phyloP scores from a whole-genome alignment of 257 asterid species.

The Catharanthus roseus region DNA sequence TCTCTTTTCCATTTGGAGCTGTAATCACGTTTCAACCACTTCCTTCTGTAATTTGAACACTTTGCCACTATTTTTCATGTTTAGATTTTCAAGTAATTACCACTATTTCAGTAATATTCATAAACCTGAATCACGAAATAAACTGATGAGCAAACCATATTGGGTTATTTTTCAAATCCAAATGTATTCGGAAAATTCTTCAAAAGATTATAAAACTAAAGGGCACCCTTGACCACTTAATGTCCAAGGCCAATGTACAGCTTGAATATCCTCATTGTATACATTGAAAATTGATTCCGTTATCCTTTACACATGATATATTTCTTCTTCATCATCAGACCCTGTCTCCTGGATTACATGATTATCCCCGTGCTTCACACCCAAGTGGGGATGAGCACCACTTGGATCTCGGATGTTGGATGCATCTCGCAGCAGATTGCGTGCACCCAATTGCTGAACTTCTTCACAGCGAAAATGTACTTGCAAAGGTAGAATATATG shows the following conservation, averaged over 20 bases:
- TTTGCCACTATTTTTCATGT: no score
- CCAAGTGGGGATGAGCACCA: conserved; percentile 93
- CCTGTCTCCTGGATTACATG: conserved; percentile 93
- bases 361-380: conserved; percentile 99
- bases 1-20: background rate
- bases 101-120: background rate
- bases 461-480: conserved; percentile 51
- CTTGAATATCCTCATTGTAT: background rate
- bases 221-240: background rate
- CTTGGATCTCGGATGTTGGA: conserved; percentile 98
- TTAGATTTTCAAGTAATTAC: background rate
- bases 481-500: conserved; percentile 44
- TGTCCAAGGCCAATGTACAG: background rate
- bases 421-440: conserved; percentile 94
- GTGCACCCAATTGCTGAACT: conserved; percentile 78
- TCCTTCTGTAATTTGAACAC: background rate
- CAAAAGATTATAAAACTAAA: background rate
- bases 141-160: background rate
- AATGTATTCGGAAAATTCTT: background rate
- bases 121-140: conserved; percentile 2
- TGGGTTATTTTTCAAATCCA: background rate
- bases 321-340: conserved; percentile 43
- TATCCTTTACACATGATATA: background rate
- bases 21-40: background rate
- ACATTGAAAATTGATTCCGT: background rate